These are phyloP conservation scores for Aristolochia californica DNA, from an alignment of 164 flowering plant species.

Conservation along the genomic window DNA sequence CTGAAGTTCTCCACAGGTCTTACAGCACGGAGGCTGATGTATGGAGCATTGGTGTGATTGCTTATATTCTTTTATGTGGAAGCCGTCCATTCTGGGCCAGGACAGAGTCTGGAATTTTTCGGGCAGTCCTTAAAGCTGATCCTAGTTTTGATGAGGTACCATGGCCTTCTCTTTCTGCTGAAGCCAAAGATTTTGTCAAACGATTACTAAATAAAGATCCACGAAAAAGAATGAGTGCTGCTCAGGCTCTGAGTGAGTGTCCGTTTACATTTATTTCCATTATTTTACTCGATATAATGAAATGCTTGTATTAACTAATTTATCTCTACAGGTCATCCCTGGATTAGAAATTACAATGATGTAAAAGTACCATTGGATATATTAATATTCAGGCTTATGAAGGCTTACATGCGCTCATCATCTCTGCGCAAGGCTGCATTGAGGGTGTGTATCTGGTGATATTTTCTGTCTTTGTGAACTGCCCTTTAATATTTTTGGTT, in stretches of 20 bases:
- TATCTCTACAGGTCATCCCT: slow-evolving; percentile 77
- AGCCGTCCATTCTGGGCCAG: slow-evolving; percentile 99
- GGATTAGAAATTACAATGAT: slow-evolving; percentile 48
- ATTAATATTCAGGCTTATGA: slow-evolving; percentile 59
- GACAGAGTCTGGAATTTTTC: slow-evolving; percentile 90
- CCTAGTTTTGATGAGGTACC: slow-evolving; percentile 81
- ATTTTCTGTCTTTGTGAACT: not conserved
- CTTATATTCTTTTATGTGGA: slow-evolving; percentile 89
- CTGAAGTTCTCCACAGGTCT: slow-evolving; percentile 91
- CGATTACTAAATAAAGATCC: slow-evolving; percentile 70
- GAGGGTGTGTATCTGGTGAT: slow-evolving; percentile 48
- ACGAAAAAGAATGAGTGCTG: slow-evolving; percentile 73
- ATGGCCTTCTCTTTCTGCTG: slow-evolving; percentile 78
- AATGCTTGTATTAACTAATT: not conserved
- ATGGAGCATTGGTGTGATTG: slow-evolving; percentile 97
- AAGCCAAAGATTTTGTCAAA: slow-evolving; percentile 84
- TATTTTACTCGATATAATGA: not conserved
- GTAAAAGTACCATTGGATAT: slow-evolving; percentile 73
- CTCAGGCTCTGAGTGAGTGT: slow-evolving; percentile 80
- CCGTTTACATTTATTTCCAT: not conserved
- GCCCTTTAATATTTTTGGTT: not conserved
- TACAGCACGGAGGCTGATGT: slow-evolving; percentile 92
- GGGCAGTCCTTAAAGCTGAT: slow-evolving; percentile 80
- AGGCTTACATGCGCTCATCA: slow-evolving; percentile 76
- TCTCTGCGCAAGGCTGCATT: slow-evolving; percentile 91